Evolutionary conservation across 1,284 basidiomycete genomes (phyloP).

Genomic region (Marasmius tenuissimus): DNA sequence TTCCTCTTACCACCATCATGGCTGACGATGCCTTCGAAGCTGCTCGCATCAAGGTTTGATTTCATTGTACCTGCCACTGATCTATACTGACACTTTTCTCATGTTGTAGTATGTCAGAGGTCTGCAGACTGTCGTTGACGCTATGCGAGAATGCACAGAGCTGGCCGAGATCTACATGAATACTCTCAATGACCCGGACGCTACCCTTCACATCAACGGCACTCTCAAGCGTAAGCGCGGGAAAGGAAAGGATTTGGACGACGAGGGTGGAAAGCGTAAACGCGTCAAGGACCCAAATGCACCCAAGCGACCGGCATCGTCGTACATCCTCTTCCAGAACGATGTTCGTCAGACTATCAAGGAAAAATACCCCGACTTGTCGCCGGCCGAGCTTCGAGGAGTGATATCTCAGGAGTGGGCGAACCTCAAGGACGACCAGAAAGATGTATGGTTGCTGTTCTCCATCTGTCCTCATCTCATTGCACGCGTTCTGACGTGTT

Average conservation of each 20-base stretch:
- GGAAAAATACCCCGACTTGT: slow-evolving; percentile 60
- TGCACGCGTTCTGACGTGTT: slow-evolving; percentile 18
- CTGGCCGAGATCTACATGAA: slow-evolving; percentile 56
- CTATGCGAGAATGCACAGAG: slow-evolving; percentile 58
- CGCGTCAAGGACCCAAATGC: slow-evolving; percentile 88
- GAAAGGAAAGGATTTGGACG: slow-evolving; percentile 45
- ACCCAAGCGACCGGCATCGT: slow-evolving; percentile 91
- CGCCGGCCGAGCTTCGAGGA: slow-evolving; percentile 72
- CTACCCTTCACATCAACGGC: slow-evolving; percentile 1
- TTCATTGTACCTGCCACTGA: slow-evolving; percentile 2
- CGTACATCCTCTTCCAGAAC: slow-evolving; percentile 97
- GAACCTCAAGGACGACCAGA: slow-evolving; percentile 64
- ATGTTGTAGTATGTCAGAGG: slow-evolving; percentile 38
- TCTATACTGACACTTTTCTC: slow-evolving; percentile 31
- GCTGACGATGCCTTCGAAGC: slow-evolving; percentile 42
- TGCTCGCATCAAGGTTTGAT: slow-evolving; percentile 46
- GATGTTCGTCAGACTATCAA: slow-evolving; percentile 78
- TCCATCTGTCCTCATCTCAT: slow-evolving; percentile 11
- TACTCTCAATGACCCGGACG: slow-evolving; percentile 27
- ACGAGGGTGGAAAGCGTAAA: slow-evolving; percentile 48
- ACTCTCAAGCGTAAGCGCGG: slow-evolving; percentile 30
- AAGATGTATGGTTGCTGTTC: slow-evolving; percentile 57
- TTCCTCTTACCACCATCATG: slow-evolving; percentile 25
- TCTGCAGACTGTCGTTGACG: slow-evolving; percentile 52
- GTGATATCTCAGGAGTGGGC: slow-evolving; percentile 80